These are phyloP conservation scores for Cyclotella baltica DNA, from an alignment of 108 stramenopile genomes.

Conservation along the genomic window DNA sequence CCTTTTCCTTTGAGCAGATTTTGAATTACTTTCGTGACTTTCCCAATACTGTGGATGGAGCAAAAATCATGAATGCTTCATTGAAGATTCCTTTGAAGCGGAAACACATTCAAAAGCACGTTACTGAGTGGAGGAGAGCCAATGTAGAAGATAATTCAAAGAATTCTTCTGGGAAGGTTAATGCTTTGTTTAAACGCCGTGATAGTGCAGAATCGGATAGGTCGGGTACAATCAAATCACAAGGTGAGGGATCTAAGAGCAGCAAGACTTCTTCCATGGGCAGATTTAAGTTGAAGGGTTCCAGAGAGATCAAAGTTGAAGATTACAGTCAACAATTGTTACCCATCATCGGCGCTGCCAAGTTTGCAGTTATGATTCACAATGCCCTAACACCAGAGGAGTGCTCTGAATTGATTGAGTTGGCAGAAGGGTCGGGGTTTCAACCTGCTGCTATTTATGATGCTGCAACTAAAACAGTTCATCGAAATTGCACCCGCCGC, in stretches of 20 bases:
- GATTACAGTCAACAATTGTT: slow-evolving; percentile 26
- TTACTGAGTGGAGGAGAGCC: slow-evolving; percentile 54
- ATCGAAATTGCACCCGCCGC: slow-evolving; percentile 37
- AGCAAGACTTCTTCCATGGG: slow-evolving; percentile 1
- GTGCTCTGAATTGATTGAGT: slow-evolving; percentile 39
- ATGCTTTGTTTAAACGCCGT: background rate
- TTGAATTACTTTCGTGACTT: slow-evolving; percentile 80
- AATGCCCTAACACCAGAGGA: slow-evolving; percentile 36
- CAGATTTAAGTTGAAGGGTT: background rate
- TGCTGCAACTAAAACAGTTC: slow-evolving; percentile 11
- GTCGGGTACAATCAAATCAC: slow-evolving; percentile 22
- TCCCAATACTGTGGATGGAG: slow-evolving; percentile 69
- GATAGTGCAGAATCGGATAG: slow-evolving; percentile 25
- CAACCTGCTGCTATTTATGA: slow-evolving; percentile 37
- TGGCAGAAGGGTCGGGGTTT: slow-evolving; percentile 34
- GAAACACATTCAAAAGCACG: slow-evolving; percentile 78
- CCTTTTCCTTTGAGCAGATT: slow-evolving; percentile 80
- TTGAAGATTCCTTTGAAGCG: slow-evolving; percentile 78
- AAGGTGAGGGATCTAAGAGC: slow-evolving; percentile 2
- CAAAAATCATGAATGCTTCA: slow-evolving; percentile 69
- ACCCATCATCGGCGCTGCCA: slow-evolving; percentile 36
- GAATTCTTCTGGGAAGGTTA: background rate
- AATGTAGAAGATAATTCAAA: slow-evolving; percentile 16
- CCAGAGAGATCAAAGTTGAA: slow-evolving; percentile 30
- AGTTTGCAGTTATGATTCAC: slow-evolving; percentile 39